These are phyloP conservation scores for Colletotrichum sp. DNA, from an alignment of 2,329 filamentous ascomycete species.

Conservation along the genomic window DNA sequence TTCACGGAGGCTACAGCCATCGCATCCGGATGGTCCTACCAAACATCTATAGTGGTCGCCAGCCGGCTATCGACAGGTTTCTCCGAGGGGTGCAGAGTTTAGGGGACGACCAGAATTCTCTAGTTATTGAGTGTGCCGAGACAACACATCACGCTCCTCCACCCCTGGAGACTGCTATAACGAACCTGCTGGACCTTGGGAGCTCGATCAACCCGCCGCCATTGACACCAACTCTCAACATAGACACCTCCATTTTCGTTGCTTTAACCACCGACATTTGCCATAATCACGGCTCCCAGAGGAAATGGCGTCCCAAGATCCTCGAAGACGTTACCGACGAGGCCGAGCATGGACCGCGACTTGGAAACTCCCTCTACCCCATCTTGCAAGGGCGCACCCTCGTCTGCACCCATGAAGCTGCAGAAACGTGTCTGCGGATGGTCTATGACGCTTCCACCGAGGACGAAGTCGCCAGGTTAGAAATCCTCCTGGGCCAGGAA, in stretches of 20 bases:
- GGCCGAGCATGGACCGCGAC: constrained; percentile 19
- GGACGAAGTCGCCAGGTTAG: constrained; percentile 1
- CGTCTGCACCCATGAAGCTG: constrained; percentile 42
- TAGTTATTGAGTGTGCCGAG: constrained; percentile 32
- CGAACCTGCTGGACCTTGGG: constrained; percentile 32
- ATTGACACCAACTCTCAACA: constrained; percentile 40
- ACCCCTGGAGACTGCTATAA: constrained; percentile 29
- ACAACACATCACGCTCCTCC: constrained; percentile 27
- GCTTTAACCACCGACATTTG: constrained; percentile 45
- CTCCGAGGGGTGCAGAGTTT: constrained; percentile 31
- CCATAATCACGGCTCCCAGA: constrained; percentile 33
- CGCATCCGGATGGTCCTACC: constrained; percentile 38
- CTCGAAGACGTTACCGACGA: constrained; percentile 19
- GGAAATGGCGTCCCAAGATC: constrained; percentile 34
- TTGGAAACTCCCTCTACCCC: constrained; percentile 34
- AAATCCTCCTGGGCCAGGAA: constrained; percentile 4
- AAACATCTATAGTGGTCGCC: constrained; percentile 30
- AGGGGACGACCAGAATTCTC: constrained; percentile 31
- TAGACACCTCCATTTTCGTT: constrained; percentile 45
- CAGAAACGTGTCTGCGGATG: constrained; percentile 37
- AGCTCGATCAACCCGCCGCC: constrained; percentile 20
- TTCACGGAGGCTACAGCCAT: constrained; percentile 35
- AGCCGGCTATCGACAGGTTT: constrained; percentile 35
- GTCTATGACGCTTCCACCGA: constrained; percentile 16
- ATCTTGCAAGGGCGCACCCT: constrained; percentile 34